Conservation (phyloP, 129 eudicot species). For the Pulicaria dysenterica region DNA sequence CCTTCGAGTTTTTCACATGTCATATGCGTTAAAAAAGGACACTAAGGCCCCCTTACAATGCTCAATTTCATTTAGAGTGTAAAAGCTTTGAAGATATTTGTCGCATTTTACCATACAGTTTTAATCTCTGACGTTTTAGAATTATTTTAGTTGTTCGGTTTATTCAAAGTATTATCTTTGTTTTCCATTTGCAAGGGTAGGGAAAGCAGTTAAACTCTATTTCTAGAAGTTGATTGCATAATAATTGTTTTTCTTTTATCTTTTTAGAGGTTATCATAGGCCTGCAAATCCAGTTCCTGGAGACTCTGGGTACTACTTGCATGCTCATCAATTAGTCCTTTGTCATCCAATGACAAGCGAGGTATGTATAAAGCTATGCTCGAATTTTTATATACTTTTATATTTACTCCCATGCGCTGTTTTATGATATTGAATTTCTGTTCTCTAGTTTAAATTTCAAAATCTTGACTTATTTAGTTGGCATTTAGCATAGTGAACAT, state of each 20-base stretch:
- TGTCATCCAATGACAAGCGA: conserved; percentile 70
- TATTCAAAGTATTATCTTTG: background rate
- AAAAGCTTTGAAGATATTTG: too few species aligned
- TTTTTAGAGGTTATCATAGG: conserved; percentile 75
- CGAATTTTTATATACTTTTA: background rate
- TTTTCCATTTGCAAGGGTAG: too few species aligned
- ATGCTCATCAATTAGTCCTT: conserved; percentile 73
- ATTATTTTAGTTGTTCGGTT: conserved; percentile 4
- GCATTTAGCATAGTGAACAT: background rate
- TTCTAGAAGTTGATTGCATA: background rate
- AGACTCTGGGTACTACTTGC: conserved; percentile 95
- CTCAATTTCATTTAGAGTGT: too few species aligned
- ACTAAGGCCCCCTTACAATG: too few species aligned
- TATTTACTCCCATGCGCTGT: conserved; percentile 1
- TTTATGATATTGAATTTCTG: conserved; percentile 8
- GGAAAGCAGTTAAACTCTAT: background rate
- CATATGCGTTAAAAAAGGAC: too few species aligned
- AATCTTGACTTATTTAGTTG: background rate
- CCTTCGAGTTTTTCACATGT: too few species aligned
- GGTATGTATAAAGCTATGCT: conserved; percentile 41
- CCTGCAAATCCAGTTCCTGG: conserved; percentile 97
- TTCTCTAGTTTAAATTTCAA: background rate
- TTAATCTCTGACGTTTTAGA: background rate
- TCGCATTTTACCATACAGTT: background rate
- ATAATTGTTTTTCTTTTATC: conserved; percentile 1